Base-by-base conservation (phyloP, 1,139 yeast species). In the Sugiyamaella paludigena region DNA sequence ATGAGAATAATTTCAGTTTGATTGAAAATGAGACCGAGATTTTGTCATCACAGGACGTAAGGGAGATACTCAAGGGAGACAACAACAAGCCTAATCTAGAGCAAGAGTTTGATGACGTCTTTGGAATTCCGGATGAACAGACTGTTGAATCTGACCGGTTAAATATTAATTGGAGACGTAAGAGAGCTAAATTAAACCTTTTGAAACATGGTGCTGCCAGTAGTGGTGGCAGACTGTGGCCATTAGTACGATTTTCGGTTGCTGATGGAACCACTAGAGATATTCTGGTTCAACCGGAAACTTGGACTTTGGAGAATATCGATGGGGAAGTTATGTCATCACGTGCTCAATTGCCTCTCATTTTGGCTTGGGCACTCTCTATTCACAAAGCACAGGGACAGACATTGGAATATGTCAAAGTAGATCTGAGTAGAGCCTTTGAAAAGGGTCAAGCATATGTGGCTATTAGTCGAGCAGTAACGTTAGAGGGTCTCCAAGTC, bases 311-410 rank as follows among this genome's bases (percentile, higher is more conserved):
- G 28, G 85, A 81, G 51, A 84, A 81, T 61, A 80, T 79, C 47
- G 69, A 73, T 36, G 83, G 81, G 27, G 70, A 67, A 31, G 75
- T 79, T 2, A 57, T 78, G 42, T 84, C 77, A 2, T 69, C 80
- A 12, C 73, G 95, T 55, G 69, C 72, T 0, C 72, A 66, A 40
- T 63, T 92, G 2, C 99, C 99, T 0, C 70, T 92, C 45, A 84
- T 89, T 59, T 71, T 91, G 13, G 96, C 98, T 0, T 92, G 98
- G 97, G 91, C 98, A 0, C 69, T 92, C 37, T 88, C 97, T 0
- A 91, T 92, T 44, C 99, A 92, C 65, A 92, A 92, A 68, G 84
- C 97, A 0, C 98, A 92, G 65, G 98, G 98, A 2, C 98, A 94
- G 65, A 91, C 98, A 0, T 70, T 92, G 43, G 84, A 85, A 2